Evolutionary conservation across 495 filamentous ascomycete genomes (phyloP), one percentile per base, ranked within the genome.

Genomic region (Xylaria telfairii): DNA sequence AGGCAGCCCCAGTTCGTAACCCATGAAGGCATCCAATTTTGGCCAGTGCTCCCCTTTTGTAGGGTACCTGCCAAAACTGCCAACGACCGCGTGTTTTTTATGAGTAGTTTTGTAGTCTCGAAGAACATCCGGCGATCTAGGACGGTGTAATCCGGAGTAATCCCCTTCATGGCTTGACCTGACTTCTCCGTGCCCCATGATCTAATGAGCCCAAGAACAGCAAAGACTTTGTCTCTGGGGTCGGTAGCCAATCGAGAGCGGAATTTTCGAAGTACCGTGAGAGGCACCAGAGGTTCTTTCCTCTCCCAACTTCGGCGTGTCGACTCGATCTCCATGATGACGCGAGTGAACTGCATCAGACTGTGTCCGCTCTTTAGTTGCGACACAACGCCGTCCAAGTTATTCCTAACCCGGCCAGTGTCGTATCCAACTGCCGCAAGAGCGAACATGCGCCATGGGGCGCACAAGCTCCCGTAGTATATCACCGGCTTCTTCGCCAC

Each of bases 221-320:
- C 75, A 53, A 74, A 75, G 7, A 76, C 75, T 53, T 76, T 77
- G 44, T 77, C 75, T 59, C 75, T 62, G 19, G 72, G 65, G 67
- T 77, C 75, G 39, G 63, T 76, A 8, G 75, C 72, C 44, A 65
- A 28, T 19, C 63, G 69, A 19, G 74, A 67, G 5, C 74, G 62
- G 63, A 76, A 77, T 42, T 76, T 74, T 26, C 72, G 60, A 32
- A 76, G 68, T 13, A 76, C 47, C 5, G 68, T 61, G 21, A 74
- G 68, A 41, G 73, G 60, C 13, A 56, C 56, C 21, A 72, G 46
- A 24, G 66, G 66, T 54, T 70, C 71, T 34, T 37, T 8, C 54
- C 60, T 39, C 39, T 54, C 26, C 67, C 62, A 72, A 39, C 53
- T 65, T 56, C 44, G 34, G 39, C 60, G 57, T 12, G 74, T 69